phyloP scores from a whole-genome alignment of 345 rosid species.

The Hirschfeldia incana region DNA sequence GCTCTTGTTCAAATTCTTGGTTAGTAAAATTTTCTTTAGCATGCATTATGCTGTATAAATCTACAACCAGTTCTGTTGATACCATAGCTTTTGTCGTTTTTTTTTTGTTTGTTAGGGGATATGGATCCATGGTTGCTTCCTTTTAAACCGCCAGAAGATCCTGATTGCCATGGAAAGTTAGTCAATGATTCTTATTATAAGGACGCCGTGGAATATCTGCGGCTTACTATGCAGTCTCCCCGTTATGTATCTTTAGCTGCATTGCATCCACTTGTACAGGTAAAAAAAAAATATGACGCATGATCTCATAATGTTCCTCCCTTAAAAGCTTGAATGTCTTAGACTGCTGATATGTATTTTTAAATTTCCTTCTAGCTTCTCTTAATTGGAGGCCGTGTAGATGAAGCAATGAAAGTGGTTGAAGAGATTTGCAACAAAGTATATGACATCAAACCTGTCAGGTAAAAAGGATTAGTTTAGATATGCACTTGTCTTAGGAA shows the following conservation, averaged over 20 bases:
- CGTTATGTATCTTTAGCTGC: constrained; percentile 48
- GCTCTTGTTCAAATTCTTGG: constrained; percentile 51
- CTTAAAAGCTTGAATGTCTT: background rate
- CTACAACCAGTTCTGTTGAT: background rate
- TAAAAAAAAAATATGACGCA: constrained; percentile 18
- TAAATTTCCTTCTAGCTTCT: constrained; percentile 44
- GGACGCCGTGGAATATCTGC: constrained; percentile 66
- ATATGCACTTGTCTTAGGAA: background rate
- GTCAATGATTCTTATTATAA: constrained; percentile 50
- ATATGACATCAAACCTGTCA: constrained; percentile 50
- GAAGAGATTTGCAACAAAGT: constrained; percentile 53
- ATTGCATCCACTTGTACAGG: constrained; percentile 81
- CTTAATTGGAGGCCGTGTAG: constrained; percentile 63
- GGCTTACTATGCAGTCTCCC: constrained; percentile 48
- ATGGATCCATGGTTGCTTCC: constrained; percentile 85
- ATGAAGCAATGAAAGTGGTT: constrained; percentile 60
- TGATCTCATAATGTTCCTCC: background rate
- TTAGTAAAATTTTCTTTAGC: constrained; percentile 36
- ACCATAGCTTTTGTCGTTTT: background rate
- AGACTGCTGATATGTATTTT: background rate
- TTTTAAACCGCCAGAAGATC: constrained; percentile 47
- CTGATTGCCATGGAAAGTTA: constrained; percentile 44
- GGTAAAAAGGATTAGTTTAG: constrained; percentile 46
- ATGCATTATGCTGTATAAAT: too few species aligned
- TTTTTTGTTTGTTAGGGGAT: constrained; percentile 38